phyloP scores from a whole-genome alignment of 2,329 filamentous ascomycete species.

The Plectosphaerella sp. region DNA sequence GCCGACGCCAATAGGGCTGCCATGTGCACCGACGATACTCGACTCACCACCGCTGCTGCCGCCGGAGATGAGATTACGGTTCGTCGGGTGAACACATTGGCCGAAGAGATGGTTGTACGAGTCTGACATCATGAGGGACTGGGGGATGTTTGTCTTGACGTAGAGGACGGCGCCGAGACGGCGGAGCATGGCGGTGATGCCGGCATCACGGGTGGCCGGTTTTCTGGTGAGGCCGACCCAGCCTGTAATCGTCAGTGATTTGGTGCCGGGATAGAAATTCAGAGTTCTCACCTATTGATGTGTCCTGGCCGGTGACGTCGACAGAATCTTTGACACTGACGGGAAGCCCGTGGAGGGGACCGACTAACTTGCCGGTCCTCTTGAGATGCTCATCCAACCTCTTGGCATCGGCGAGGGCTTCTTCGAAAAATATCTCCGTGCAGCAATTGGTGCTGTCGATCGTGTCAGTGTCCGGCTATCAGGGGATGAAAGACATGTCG shows the following conservation, averaged over 20 bases:
- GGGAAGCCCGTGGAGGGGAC: conserved; percentile 38
- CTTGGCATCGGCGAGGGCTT: conserved; percentile 30
- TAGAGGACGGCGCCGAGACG: conserved; percentile 34
- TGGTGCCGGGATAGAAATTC: too few species aligned
- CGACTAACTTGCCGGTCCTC: conserved; percentile 31
- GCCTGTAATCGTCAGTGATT: conserved; percentile 43
- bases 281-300: conserved; percentile 42
- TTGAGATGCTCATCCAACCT: conserved; percentile 36
- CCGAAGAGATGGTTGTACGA: conserved; percentile 34
- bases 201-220: conserved; percentile 41
- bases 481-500: too few species aligned
- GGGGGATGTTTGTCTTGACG: conserved; percentile 36
- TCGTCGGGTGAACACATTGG: conserved; percentile 31
- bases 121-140: conserved; percentile 27
- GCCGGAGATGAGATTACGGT: conserved; percentile 31
- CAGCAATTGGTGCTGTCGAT: conserved; percentile 40
- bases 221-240: conserved; percentile 58
- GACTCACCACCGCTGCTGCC: conserved; percentile 40
- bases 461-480: neutral
- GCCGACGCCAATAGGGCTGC: conserved; percentile 35
- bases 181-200: conserved; percentile 36
- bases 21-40: conserved; percentile 32
- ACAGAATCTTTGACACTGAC: conserved; percentile 17
- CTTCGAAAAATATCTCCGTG: conserved; percentile 43
- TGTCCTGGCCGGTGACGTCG: conserved; percentile 36